A percentile compares a stretch with the other conserved stretches of the same genome.
These are phyloP conservation scores for Inonotus hispidus DNA, from an alignment of 1,284 basidiomycete species.

Conservation along the genomic window DNA sequence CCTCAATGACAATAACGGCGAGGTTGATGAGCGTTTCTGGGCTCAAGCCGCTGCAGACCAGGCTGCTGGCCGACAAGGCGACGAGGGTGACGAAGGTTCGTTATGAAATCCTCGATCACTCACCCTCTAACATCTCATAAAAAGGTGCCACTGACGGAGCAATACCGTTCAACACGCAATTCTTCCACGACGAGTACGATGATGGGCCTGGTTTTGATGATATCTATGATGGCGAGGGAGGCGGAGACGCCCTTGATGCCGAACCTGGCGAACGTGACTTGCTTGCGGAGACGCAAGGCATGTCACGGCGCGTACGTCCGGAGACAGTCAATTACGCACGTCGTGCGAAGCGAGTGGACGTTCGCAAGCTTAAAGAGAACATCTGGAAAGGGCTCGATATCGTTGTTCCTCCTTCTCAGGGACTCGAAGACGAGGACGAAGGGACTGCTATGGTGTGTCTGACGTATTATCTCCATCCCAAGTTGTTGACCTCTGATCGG, in stretches of 20 bases:
- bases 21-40: slow-evolving; percentile 95
- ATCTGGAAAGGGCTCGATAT: slow-evolving; percentile 93
- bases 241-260: slow-evolving; percentile 36
- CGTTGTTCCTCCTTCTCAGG: slow-evolving; percentile 37
- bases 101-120: slow-evolving; percentile 4
- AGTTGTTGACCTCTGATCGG: slow-evolving; percentile 11
- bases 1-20: slow-evolving; percentile 63
- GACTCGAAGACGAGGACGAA: slow-evolving; percentile 38
- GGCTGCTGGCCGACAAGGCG: slow-evolving; percentile 50
- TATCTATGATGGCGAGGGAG: slow-evolving; percentile 51
- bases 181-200: slow-evolving; percentile 93
- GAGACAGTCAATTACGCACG: slow-evolving; percentile 95
- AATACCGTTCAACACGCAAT: slow-evolving; percentile 89
- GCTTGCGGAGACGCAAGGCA: slow-evolving; percentile 74
- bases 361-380: slow-evolving; percentile 95
- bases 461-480: neutral
- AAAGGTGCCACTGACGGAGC: slow-evolving; percentile 44
- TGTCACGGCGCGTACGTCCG: slow-evolving; percentile 75
- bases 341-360: slow-evolving; percentile 94
- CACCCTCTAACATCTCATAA: slow-evolving; percentile 5
- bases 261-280: slow-evolving; percentile 82
- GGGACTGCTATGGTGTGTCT: slow-evolving; percentile 45
- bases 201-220: slow-evolving; percentile 78
- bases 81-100: slow-evolving; percentile 62
- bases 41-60: slow-evolving; percentile 84